A percentile compares a stretch with the other conserved stretches of the same genome.
Evolutionary conservation across 352 stramenopile genomes (phyloP).

Genomic region (Pythium rishiriense): DNA sequence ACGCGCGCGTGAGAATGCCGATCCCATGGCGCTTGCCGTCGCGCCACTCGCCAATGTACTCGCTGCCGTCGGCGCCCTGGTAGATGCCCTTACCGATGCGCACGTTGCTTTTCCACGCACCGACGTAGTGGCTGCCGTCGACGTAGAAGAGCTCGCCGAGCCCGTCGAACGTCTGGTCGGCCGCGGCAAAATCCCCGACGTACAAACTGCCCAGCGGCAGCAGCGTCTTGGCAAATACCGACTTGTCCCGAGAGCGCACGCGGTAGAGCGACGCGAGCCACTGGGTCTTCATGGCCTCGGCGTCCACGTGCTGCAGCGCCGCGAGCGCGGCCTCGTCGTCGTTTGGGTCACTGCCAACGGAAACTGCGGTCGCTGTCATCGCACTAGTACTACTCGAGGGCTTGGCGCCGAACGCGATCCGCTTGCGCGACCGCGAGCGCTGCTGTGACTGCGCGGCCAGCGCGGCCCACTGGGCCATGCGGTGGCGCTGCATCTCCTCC

Average conservation of each 20-base stretch:
- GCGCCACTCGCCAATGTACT: constrained; percentile 76
- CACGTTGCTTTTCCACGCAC: constrained; percentile 73
- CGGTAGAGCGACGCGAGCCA: constrained; percentile 61
- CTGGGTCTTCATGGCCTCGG: constrained; percentile 20
- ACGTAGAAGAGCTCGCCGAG: constrained; percentile 86
- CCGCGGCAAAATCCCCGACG: constrained; percentile 63
- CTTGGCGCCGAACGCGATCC: constrained; percentile 36
- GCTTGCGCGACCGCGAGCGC: constrained; percentile 31
- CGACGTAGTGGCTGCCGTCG: constrained; percentile 82
- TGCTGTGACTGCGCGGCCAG: constrained; percentile 39
- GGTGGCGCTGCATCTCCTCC: constrained; percentile 60
- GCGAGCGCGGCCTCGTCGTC: constrained; percentile 21
- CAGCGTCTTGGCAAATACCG: constrained; percentile 64
- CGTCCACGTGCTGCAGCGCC: constrained; percentile 18
- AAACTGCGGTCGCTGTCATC: background rate
- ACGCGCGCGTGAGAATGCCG: constrained; percentile 72
- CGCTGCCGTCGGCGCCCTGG: constrained; percentile 49
- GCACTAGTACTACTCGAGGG: background rate
- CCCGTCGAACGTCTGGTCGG: constrained; percentile 61
- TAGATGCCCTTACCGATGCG: constrained; percentile 73
- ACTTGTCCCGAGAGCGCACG: background rate
- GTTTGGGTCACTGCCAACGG: background rate
- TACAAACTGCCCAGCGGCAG: constrained; percentile 71
- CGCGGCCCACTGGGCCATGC: constrained; percentile 63
- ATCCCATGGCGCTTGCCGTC: constrained; percentile 78